Conservation (phyloP, 768 basidiomycete species). For the Termitomyces sp. region DNA sequence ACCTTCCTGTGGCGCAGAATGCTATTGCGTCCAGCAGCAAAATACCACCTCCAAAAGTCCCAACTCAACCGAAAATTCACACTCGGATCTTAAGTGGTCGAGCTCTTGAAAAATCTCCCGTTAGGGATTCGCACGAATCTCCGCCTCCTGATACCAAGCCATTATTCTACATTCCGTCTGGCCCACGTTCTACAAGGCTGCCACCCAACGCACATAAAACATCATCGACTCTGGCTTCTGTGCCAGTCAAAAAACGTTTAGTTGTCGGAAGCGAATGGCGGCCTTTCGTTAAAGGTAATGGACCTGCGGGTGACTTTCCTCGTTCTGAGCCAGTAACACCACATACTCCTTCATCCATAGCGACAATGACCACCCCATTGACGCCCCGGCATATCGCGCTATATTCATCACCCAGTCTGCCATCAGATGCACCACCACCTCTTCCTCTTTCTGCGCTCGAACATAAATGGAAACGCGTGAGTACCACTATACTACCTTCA, state of each 20-base stretch:
- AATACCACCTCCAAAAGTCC: conserved; percentile 14
- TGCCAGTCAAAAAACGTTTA: conserved; percentile 32
- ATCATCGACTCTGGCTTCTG: conserved; percentile 9
- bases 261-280: conserved; percentile 50
- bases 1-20: conserved; percentile 13
- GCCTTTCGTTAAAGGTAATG: conserved; percentile 28
- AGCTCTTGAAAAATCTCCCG: conserved; percentile 18
- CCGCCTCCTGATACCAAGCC: conserved; percentile 32
- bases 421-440: conserved; percentile 15
- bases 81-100: conserved; percentile 13
- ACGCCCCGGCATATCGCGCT: conserved; percentile 18
- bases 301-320: conserved; percentile 11
- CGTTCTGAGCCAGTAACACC: conserved; percentile 13
- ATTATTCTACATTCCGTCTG: conserved; percentile 34
- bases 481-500: conserved; percentile 1
- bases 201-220: conserved; percentile 18
- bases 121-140: conserved; percentile 5
- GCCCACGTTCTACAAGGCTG: conserved; percentile 18
- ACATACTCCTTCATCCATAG: conserved; percentile 12
- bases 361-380: not conserved
- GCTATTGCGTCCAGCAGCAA: conserved; percentile 36
- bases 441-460: conserved; percentile 1
- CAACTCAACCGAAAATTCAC: not conserved
- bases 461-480: conserved; percentile 29
- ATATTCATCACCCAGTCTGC: conserved; percentile 22